Evolutionary conservation across 2,329 filamentous ascomycete species (phyloP), one percentile per base, ranked within the genome.

Genomic region (Penicillium sclerotigenum): DNA sequence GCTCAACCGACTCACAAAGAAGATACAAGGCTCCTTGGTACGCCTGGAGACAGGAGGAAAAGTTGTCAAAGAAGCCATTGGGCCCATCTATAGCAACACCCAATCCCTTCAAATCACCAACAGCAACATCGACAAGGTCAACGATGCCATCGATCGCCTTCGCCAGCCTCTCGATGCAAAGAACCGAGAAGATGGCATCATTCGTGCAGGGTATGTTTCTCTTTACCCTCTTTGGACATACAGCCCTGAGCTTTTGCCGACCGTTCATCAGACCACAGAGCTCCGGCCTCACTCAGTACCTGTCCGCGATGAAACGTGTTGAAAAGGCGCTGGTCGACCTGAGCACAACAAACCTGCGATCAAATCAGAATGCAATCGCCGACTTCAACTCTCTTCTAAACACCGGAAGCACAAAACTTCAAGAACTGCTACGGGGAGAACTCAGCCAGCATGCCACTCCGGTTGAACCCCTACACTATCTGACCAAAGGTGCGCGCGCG

Each of bases 121-220:
- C 63, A 86, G 83, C 63, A 99, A 99, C 71, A 89, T 97, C 66
- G 92, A 97, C 69, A 83, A 84, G 59, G 86, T 97, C 34, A 84
- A 96, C 57, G 82, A 87, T 60, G 90, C 92, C 18, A 97, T 99
- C 65, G 91, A 96, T 59, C 86, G 87, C 59, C 82, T 97, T 38
- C 87, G 90, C 64, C 89, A 95, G 68, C 93, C 94, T n/a, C 86
- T 92, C 59, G 91, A 97, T 71, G 91, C 91, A 71, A 93, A 94
- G 69, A 91, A 89, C 64, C 86, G 89, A 60, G 94, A 99, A 73
- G 94, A 99, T 74, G 86, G 87, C 52, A 91, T 97, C 60, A 92
- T 99, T 68, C 87, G 91, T 52, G 85, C 87, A 62, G 91, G 91
- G 83, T 84, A 72, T 61, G 77, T 67, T 13, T 22, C 28, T 49